Base-by-base conservation (phyloP, 768 basidiomycete genomes). In the Calocera cornea region DNA sequence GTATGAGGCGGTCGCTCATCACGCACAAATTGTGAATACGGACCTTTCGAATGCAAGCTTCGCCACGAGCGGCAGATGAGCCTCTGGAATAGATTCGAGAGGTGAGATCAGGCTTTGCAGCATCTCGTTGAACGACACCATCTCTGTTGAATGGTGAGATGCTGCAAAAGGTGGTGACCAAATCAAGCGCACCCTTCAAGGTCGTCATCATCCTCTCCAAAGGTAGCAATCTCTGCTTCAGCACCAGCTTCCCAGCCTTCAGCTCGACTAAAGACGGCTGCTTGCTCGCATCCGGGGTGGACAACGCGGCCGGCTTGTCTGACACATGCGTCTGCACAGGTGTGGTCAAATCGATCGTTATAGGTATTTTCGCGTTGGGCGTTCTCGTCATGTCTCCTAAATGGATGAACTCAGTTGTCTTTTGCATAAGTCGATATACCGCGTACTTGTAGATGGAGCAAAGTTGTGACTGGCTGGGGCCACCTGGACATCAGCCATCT, bases 41-140 rank as follows among this genome's bases (percentile, higher is more conserved):
- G 64, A 92, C 93, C 92, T 93, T 78, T 95, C 93, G 70, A 92
- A 89, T 0, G 84, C 84, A 41, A 93, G 76, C 75, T 93, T 92
- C 3, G 86, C 92, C 71, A 95, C 83, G 29, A 95, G 77, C 0
- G 90, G 84, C 70, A 78, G 81, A 74, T 92, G 81, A 69, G 88
- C 84, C 2, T 87, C 83, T 0, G 92, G 87, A 64, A 93, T 82
- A 5, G 72, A 74, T 8, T 73, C 74, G 33, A 94, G 76, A n/a
- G 86, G 81, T 0, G 80, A 75, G 19, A 75, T 83, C 63, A 92
- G 87, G 36, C 88, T 87, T 74, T 90, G 88, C 91, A 71, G 11
- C 66, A 65, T 74, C 2, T 68, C 67, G 40, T 73, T 69, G 68
- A 75, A 73, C 49, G 65, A 68, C 36, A 71, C 17, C 27, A 72